A percentile compares a stretch with the other conserved stretches of the same genome.
These are phyloP conservation scores for Lipomyces sp. DNA, from an alignment of 805 yeast species.

Conservation along the genomic window DNA sequence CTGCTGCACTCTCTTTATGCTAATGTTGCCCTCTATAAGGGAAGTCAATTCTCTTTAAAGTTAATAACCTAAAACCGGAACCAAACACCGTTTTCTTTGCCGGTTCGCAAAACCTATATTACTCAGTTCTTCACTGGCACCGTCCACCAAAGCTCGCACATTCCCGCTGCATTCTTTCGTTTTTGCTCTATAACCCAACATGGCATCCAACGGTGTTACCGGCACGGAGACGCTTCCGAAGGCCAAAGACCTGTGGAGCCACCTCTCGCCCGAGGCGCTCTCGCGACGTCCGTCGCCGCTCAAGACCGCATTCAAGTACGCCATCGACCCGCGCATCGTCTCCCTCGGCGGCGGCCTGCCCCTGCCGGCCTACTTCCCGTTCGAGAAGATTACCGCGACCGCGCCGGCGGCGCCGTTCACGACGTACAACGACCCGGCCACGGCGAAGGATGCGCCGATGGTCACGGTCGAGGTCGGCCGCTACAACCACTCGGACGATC, in stretches of 20 bases:
- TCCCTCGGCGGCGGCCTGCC: slow-evolving; percentile 97
- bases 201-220: not conserved
- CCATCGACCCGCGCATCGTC: slow-evolving; percentile 67
- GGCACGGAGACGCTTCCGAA: slow-evolving; percentile 32
- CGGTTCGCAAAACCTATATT: too few relatives aligned
- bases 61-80: too few relatives aligned
- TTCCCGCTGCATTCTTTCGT: too few relatives aligned
- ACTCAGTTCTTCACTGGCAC: too few relatives aligned
- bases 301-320: slow-evolving; percentile 80
- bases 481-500: slow-evolving; percentile 43
- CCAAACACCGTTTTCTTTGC: too few relatives aligned
- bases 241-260: slow-evolving; percentile 72
- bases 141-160: too few relatives aligned
- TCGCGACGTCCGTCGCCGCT: slow-evolving; percentile 75
- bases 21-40: too few relatives aligned
- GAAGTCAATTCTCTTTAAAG: too few relatives aligned
- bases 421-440: slow-evolving; percentile 53
- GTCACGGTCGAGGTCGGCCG: slow-evolving; percentile 42
- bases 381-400: slow-evolving; percentile 67
- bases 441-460: slow-evolving; percentile 28
- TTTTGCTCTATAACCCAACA: too few relatives aligned
- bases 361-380: slow-evolving; percentile 85
- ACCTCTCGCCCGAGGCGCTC: slow-evolving; percentile 72
- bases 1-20: too few relatives aligned
- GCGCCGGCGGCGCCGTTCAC: slow-evolving; percentile 76